Evolutionary conservation across 345 rosid genomes (phyloP), one percentile per base, ranked within the genome.

Genomic region (Rhodamnia argentea): DNA sequence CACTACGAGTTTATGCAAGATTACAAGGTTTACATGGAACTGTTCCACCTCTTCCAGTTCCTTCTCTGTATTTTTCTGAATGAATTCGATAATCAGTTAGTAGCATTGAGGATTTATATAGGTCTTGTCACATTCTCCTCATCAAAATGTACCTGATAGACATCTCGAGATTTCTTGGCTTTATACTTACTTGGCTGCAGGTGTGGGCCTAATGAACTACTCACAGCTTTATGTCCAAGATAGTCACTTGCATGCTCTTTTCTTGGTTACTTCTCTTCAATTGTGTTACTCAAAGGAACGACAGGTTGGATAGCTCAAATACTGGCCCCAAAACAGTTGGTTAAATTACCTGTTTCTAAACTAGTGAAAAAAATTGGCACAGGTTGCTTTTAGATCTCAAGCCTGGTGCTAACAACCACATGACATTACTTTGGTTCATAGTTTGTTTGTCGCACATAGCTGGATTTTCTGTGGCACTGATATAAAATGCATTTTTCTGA

Each of bases 1-100:
- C 98, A 95, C 87, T 96, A 96, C 37, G 99, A 96, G 92, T 96
- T 95, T 90, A 96, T 96, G 99, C 99, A 96, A 92, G 99, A 97
- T 90, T 97, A 96, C 92, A 97, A 97, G 99, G 98, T 96, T 37
- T 37, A 37, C 81, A 37, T 70, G 47, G 78, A 70, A 70, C 85
- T 83, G 20, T 26, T 82, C 84, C 56, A 27, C 84, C 59, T 82
- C 23, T 70, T 70, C 81, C 18, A 70, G 47, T 37, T 44, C 81
- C 26, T 62, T 62, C 32, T 40, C 42, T 70, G 60, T 70, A 37
- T 3, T 0, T 70, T 37, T 70, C 47, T 70, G 81, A 70, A 70
- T 70, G 47, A 70, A 37, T 70, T 70, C 26, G 20, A 70, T 7
- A 10, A 20, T 37, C 81, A 20, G 0, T 32, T 32, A 37, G 81